Evolutionary conservation across 2,329 filamentous ascomycete genomes (phyloP), one percentile per base, ranked within the genome.

Genomic region (Diaporthe capsici): DNA sequence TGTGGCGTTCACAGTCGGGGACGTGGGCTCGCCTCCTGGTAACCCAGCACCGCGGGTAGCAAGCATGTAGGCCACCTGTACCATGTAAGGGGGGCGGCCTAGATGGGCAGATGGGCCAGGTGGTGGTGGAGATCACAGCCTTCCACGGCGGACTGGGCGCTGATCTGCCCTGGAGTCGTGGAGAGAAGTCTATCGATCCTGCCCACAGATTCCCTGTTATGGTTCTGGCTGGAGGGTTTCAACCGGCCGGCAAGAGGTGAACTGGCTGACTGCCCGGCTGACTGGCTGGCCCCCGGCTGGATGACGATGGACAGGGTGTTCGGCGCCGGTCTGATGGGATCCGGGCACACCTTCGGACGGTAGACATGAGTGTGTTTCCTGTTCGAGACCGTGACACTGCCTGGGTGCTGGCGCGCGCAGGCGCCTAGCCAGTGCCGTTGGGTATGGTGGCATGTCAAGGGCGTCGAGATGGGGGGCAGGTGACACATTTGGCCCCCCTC

Each of bases 141-240:
- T 53, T 68, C 8, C 34, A 9, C 3, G 65, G 31, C 49, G 34
- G 34, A 34, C 65, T 55, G 49, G 49, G 47, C 31, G 34, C 31
- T 31, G 65, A 70, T 70, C 65, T 31, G n/a, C n/a, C 65, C 49
- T 53, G 31, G 31, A 20, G 49, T 42, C 49, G 34, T 55, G 22
- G 49, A 55, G 31, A 31, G 49, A 70, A 70, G 65, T 55, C 65
- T 70, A 70, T 70, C 65, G 65, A 70, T 70, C 34, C 65, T 70
- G 34, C 47, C 49, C 65, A 70, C 34, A 53, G 31, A 53, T 28
- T 6, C 31, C 65, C 31, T 68, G 65, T 68, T 28, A 34, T 22
- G 65, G 47, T 39, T 10, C 31, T 39, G 65, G 13, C 65, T 39
- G 31, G 63, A 34, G 47, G 47, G 65, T 39, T 39, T 39, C 37